phyloP scores from a whole-genome alignment of 768 basidiomycete species.

The Phlebiopsis gigantea region DNA sequence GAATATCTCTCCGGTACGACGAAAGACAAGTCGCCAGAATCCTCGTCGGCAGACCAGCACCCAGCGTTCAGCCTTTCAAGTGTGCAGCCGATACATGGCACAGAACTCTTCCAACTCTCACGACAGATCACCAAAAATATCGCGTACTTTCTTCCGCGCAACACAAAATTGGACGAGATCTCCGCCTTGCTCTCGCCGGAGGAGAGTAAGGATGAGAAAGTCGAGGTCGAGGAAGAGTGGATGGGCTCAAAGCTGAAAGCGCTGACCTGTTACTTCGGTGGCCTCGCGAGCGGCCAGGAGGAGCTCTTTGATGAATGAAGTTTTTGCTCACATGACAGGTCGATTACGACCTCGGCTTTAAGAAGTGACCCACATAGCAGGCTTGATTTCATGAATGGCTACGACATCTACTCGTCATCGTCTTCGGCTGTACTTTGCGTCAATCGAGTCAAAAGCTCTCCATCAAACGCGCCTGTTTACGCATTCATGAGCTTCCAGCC shows the following conservation, averaged over 20 bases:
- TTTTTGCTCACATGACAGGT: background rate
- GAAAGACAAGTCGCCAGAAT: background rate
- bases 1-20: slow-evolving; percentile 41
- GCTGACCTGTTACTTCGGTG: slow-evolving; percentile 91
- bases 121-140: slow-evolving; percentile 72
- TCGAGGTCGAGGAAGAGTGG: slow-evolving; percentile 97
- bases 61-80: slow-evolving; percentile 63
- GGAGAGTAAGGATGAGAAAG: slow-evolving; percentile 37
- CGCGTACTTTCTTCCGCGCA: slow-evolving; percentile 87
- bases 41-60: slow-evolving; percentile 24
- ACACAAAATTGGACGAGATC: slow-evolving; percentile 70
- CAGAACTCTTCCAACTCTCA: slow-evolving; percentile 73
- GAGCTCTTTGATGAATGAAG: slow-evolving; percentile 33
- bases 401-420: slow-evolving; percentile 16
- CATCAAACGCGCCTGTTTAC: slow-evolving; percentile 23
- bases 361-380: too few species aligned
- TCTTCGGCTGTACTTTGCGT: slow-evolving; percentile 13
- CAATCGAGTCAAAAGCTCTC: slow-evolving; percentile 19
- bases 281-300: slow-evolving; percentile 66
- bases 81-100: slow-evolving; percentile 78
- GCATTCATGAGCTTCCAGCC: background rate
- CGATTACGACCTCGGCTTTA: too few species aligned
- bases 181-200: slow-evolving; percentile 36
- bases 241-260: slow-evolving; percentile 93
- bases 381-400: too few species aligned